Base-by-base conservation (phyloP, 257 asterid genomes). In the Solanum etuberosum region DNA sequence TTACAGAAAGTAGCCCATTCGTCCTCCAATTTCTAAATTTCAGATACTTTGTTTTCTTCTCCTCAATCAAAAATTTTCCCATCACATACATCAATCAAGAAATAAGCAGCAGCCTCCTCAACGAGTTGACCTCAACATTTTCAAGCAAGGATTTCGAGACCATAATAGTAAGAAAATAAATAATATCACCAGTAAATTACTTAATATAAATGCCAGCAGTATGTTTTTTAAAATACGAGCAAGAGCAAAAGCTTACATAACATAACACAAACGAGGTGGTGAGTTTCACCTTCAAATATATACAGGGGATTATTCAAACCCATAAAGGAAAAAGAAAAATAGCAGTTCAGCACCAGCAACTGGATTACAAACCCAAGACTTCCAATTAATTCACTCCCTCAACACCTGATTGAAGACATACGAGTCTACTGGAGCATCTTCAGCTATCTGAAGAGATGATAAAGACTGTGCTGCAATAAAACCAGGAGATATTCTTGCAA, bases 381-480 rank as follows among this genome's bases (percentile, higher is more conserved):
- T 46, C 38, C 57, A 23, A 43, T 68, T 35, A 85, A 43, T 83
- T 92, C 83, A 97, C 84, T 96, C 96, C 89, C 94, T 91, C n/a
- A 94, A 87, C 92, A 94, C 88, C 23, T 85, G 95, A 88, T 94
- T 92, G 92, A 91, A 96, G 81, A 92, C 83, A 9, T 90, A 93
- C 6, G 94, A 91, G 87, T 92, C 96, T 16, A 92, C 92, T 78
- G 90, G 92, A 7, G 93, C 87, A 87, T 95, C 98, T 86, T 95
- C 99, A 8, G 94, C 96, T 67, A 95, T 94, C 90, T 92, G 95
- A 82, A 97, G 98, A 9, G 98, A 93, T 2, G 98, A 93, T 85
- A 94, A 95, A 46, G 95, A 98, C 91, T 94, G 93, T 71, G 98
- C 97, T 84, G 98, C 98, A 84, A 95, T 90, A 76, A 92, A 95